phyloP scores from a whole-genome alignment of 305 asterid species.

The Plantago coronopus region DNA sequence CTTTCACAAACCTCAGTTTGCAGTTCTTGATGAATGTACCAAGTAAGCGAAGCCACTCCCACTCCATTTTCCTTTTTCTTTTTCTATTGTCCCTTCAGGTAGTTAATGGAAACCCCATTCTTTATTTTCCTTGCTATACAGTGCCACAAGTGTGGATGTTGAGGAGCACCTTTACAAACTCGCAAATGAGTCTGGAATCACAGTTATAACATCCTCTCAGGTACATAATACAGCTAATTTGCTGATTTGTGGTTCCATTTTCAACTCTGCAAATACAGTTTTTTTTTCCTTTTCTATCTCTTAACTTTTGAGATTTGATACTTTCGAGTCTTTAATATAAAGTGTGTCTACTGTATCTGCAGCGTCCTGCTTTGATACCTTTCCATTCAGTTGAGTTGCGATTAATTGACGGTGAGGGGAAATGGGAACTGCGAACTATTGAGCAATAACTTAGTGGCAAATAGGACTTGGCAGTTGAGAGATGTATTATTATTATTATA shows the following conservation, averaged over 20 bases:
- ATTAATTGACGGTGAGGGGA: conserved; percentile 95
- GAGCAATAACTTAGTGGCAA: conserved; percentile 38
- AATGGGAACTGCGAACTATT: conserved; percentile 93
- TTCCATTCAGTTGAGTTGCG: conserved; percentile 89
- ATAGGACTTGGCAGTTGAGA: not conserved
- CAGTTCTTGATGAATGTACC: conserved; percentile 97
- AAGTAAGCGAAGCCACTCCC: conserved; percentile 50
- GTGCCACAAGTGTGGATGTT: conserved; percentile 98
- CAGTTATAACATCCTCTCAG: conserved; percentile 97
- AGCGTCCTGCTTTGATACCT: conserved; percentile 99
- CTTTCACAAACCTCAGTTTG: conserved; percentile 94
- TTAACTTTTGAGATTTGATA: too few relatives aligned
- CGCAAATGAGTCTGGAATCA: conserved; percentile 76
- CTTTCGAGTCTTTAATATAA: not conserved
- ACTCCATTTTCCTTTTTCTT: conserved; percentile 6
- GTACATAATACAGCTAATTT: conserved; percentile 31
- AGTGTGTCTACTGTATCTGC: conserved; percentile 10
- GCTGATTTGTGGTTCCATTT: conserved; percentile 7
- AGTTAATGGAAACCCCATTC: conserved; percentile 8
- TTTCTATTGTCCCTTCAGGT: not conserved
- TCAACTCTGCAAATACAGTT: not conserved
- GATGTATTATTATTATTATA: not conserved
- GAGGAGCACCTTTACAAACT: conserved; percentile 94
- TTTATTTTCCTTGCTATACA: conserved; percentile 27
- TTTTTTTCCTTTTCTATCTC: too few relatives aligned